Base-by-base conservation (phyloP, 257 asterid genomes). In the Forsythia suspensa region DNA sequence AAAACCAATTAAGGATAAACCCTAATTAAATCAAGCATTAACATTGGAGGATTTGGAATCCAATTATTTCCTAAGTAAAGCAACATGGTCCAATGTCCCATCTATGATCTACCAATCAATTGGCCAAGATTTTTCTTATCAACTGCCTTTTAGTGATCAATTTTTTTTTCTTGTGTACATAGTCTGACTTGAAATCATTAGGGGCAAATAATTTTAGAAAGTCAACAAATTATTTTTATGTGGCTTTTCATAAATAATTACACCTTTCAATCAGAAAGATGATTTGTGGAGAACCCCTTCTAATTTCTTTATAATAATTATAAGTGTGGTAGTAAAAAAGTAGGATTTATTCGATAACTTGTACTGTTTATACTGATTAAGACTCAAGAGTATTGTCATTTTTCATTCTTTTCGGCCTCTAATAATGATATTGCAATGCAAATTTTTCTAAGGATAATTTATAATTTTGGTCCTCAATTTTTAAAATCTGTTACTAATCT, bases 1-100 rank as follows among this genome's bases (percentile, higher is more conserved):
- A 72, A 82, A 79, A 82, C 46, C 70, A 21, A 21, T 61, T 8
- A 21, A 21, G 72, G 72, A 46, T 34, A 81, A 20, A 20, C 39
- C 66, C 4, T 61, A 8, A n/a, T 72, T 63, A 70, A 12, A 81
- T 76, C 71, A 61, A 43, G 65, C n/a, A 61, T 20, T 76, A 39
- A 76, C 16, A 55, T 70, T 20, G 18, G 71, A 66, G 9, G 65
- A 39, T 44, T 24, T 77, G 78, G 78, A 76, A 76, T 81, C 81
- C 21, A 74, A 71, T 46, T 76, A 59, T 71, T 77, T 44, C 4
- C 37, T 8, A 38, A 20, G 24, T 16, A 38, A 61, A 48, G 67
- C 41, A 71, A 67, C 68, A 44, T 48, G 20, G 18, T 69, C 18
- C 74, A 61, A 41, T 72, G 77, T 44, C 70, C 40, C 73, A 55